These are phyloP conservation scores for Arachnomyces sp. DNA, from an alignment of 2,329 filamentous ascomycete species.

Conservation along the genomic window DNA sequence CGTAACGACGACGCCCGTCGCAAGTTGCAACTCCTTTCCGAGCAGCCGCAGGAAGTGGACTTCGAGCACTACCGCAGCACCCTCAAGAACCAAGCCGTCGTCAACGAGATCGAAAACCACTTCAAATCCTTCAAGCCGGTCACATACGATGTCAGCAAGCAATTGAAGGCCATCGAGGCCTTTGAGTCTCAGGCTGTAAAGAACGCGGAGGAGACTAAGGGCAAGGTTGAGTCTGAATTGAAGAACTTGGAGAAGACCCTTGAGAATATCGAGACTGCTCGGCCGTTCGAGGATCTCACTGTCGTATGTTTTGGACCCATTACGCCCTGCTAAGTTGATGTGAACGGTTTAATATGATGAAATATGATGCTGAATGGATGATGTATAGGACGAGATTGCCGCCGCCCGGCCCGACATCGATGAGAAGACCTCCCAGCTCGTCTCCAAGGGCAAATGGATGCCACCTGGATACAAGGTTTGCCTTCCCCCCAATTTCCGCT, in stretches of 20 bases:
- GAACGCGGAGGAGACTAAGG: constrained; percentile 95
- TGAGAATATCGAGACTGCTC: constrained; percentile 92
- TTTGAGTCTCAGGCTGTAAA: constrained; percentile 96
- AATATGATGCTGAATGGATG: constrained; percentile 8
- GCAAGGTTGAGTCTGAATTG: constrained; percentile 89
- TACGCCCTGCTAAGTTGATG: not conserved
- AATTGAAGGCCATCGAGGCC: constrained; percentile 96
- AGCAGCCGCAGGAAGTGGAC: constrained; percentile 81
- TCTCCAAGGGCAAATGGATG: constrained; percentile 96
- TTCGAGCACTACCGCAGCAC: constrained; percentile 84
- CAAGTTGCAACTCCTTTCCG: constrained; percentile 75
- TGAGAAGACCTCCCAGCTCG: constrained; percentile 88
- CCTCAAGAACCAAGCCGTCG: constrained; percentile 91
- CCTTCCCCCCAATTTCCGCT: constrained; percentile 11
- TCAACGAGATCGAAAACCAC: constrained; percentile 96
- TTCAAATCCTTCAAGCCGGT: constrained; percentile 85
- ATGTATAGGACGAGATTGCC: constrained; percentile 77
- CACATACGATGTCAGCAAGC: constrained; percentile 85
- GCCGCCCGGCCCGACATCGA: constrained; percentile 93
- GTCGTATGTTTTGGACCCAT: constrained; percentile 61
- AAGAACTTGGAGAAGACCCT: constrained; percentile 89
- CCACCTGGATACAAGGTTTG: constrained; percentile 97
- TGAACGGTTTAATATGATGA: not conserved
- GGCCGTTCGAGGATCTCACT: constrained; percentile 94
- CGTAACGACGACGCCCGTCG: constrained; percentile 98